phyloP scores from a whole-genome alignment of 2,329 filamentous ascomycete genomes.

The Fusarium setosum region DNA sequence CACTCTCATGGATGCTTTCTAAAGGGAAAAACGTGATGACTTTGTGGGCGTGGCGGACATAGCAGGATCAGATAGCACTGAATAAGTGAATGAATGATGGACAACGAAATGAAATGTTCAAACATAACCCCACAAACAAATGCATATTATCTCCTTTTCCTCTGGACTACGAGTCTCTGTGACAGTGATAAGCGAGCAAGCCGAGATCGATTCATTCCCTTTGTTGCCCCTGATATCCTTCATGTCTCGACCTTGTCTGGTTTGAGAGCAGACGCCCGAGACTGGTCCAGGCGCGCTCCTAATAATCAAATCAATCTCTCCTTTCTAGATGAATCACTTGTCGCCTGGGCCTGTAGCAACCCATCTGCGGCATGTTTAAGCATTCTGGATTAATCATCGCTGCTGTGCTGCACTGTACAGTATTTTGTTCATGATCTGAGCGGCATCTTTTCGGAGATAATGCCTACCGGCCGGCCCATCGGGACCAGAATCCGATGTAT shows the following conservation, averaged over 20 bases:
- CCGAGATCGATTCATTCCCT: constrained; percentile 4
- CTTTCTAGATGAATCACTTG: constrained; percentile 23
- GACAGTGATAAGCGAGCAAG: background rate
- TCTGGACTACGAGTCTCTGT: too few relatives aligned
- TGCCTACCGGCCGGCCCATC: constrained; percentile 23
- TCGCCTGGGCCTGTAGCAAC: constrained; percentile 7
- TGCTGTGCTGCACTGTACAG: background rate
- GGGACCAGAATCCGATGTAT: constrained; percentile 19
- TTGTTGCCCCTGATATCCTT: constrained; percentile 18
- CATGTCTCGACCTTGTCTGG: constrained; percentile 19
- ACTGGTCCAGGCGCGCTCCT: constrained; percentile 25
- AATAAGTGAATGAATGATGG: background rate
- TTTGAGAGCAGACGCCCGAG: constrained; percentile 15
- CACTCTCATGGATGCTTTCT: background rate
- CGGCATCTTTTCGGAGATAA: constrained; percentile 13
- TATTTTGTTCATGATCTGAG: constrained; percentile 6
- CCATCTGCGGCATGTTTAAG: constrained; percentile 11
- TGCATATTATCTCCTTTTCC: too few relatives aligned
- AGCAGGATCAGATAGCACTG: background rate
- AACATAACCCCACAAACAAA: background rate
- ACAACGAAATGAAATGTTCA: background rate
- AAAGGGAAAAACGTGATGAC: background rate
- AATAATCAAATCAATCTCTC: constrained; percentile 13
- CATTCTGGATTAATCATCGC: too few relatives aligned
- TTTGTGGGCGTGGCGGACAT: background rate